Conservation (phyloP, 805 yeast species). For the Saccharomycopsis lassenensis region DNA sequence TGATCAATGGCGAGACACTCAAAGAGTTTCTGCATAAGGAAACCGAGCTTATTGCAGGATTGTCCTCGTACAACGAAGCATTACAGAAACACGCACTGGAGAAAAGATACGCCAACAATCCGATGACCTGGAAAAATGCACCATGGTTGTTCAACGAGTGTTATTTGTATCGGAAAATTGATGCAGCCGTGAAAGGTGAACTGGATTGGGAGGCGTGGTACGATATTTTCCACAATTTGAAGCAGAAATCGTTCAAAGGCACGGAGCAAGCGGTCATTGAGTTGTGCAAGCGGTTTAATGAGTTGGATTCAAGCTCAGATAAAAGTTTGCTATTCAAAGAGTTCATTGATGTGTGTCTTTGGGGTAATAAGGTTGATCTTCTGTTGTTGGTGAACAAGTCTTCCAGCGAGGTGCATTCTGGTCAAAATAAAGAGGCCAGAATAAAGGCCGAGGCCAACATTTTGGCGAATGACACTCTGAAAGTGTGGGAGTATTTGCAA, state of each 20-base stretch:
- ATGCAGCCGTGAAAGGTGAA: constrained; percentile 31
- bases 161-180: constrained; percentile 61
- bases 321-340: constrained; percentile 61
- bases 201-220: constrained; percentile 31
- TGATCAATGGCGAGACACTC: constrained; percentile 23
- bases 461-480: constrained; percentile 59
- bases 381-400: constrained; percentile 84
- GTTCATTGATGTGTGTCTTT: constrained; percentile 75
- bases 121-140: constrained; percentile 63
- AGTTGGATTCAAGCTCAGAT: constrained; percentile 22
- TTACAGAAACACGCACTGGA: constrained; percentile 26
- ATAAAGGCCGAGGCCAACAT: constrained; percentile 72
- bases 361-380: constrained; percentile 98
- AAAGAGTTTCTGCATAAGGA: constrained; percentile 29
- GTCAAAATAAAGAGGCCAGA: constrained; percentile 85
- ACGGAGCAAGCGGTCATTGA: constrained; percentile 74
- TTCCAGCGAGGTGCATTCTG: constrained; percentile 77
- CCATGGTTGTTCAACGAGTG: constrained; percentile 92
- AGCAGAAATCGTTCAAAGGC: constrained; percentile 62
- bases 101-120: constrained; percentile 14
- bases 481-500: constrained; percentile 48
- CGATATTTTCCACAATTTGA: constrained; percentile 66
- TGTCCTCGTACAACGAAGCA: constrained; percentile 49
- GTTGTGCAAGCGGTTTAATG: constrained; percentile 52
- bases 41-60: constrained; percentile 29